These are phyloP conservation scores for Pythium graminicola DNA, from an alignment of 352 stramenopile genomes.

Conservation along the genomic window DNA sequence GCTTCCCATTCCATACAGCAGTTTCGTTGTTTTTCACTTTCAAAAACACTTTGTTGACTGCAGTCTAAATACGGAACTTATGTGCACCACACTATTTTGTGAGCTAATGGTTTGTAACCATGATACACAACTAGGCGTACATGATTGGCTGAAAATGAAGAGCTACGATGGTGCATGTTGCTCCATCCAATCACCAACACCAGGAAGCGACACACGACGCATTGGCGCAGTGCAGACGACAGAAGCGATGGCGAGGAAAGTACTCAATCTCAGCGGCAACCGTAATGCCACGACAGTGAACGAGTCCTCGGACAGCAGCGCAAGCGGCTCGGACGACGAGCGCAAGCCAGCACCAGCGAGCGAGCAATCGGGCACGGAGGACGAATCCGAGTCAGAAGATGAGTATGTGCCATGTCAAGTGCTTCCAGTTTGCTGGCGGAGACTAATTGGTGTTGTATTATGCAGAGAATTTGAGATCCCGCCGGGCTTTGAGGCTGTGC, in stretches of 20 bases:
- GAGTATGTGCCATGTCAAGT: conserved; percentile 14
- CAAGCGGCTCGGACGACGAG: conserved; percentile 13
- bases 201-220: conserved; percentile 14
- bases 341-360: neutral
- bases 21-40: too few relatives aligned
- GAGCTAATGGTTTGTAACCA: neutral
- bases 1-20: too few relatives aligned
- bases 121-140: neutral
- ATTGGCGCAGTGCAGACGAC: neutral
- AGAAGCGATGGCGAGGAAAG: conserved; percentile 44
- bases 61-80: too few relatives aligned
- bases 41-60: too few relatives aligned
- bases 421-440: neutral
- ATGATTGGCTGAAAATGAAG: conserved; percentile 8
- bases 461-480: conserved; percentile 76
- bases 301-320: conserved; percentile 27
- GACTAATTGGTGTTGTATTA: neutral
- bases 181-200: conserved; percentile 23
- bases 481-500: conserved; percentile 55
- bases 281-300: conserved; percentile 28
- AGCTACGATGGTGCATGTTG: conserved; percentile 7
- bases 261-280: conserved; percentile 50
- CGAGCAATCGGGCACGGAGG: conserved; percentile 13
- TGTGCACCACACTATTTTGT: conserved; percentile 11
- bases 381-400: conserved; percentile 20